A percentile compares a stretch with the other conserved stretches of the same genome.
These are phyloP conservation scores for Diaporthe citrichinensis DNA, from an alignment of 2,329 filamentous ascomycete species.

Conservation along the genomic window DNA sequence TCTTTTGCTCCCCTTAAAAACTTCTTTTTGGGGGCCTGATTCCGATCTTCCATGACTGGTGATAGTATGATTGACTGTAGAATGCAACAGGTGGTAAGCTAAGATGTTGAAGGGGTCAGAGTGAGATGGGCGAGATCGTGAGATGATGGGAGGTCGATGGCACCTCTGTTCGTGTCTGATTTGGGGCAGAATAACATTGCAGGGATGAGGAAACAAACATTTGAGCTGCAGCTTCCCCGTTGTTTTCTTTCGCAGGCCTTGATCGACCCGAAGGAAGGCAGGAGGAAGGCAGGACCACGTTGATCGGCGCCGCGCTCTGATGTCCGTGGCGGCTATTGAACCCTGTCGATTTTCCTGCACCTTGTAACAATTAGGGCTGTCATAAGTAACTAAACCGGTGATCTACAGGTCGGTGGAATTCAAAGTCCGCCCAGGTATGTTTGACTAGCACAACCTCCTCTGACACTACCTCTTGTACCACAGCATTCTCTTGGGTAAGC, in stretches of 20 bases:
- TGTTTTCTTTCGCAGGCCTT: background rate
- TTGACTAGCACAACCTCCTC: too few relatives aligned
- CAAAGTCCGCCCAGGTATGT: too few relatives aligned
- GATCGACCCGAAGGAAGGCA: background rate
- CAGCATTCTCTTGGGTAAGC: too few relatives aligned
- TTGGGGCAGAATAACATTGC: background rate
- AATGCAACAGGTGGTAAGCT: background rate
- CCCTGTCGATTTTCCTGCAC: too few relatives aligned
- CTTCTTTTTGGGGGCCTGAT: rapidly evolving
- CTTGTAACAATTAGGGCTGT: too few relatives aligned
- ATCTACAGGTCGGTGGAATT: too few relatives aligned
- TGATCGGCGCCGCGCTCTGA: background rate
- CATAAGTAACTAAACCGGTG: too few relatives aligned
- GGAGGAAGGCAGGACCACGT: background rate
- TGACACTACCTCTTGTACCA: too few relatives aligned
- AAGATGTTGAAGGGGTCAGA: background rate
- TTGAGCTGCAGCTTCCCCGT: background rate
- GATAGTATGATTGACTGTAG: background rate
- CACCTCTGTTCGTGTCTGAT: background rate
- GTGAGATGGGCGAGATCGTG: background rate
- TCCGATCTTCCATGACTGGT: background rate
- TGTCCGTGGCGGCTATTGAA: background rate
- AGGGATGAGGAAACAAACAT: background rate
- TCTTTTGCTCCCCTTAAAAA: background rate
- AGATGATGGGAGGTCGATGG: background rate